Conservation (phyloP, 2,329 filamentous ascomycete species). For the Shiraia sp. region DNA sequence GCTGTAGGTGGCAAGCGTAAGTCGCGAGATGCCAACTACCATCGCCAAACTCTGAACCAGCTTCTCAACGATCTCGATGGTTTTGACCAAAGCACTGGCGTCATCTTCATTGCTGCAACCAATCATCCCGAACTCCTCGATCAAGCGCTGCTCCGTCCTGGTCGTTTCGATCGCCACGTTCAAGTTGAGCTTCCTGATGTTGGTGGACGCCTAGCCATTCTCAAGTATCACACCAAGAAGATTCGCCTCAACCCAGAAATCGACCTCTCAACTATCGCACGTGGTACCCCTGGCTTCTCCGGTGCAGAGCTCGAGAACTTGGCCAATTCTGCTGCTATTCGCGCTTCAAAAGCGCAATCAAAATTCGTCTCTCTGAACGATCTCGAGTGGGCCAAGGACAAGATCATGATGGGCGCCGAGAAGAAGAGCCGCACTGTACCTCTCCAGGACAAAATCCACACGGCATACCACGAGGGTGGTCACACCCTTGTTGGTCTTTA, state of each 20-base stretch:
- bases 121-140: slow-evolving; percentile 95
- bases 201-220: slow-evolving; percentile 86
- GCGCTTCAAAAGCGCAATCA: slow-evolving; percentile 85
- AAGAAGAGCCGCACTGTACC: slow-evolving; percentile 86
- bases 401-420: slow-evolving; percentile 96
- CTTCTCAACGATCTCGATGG: slow-evolving; percentile 95
- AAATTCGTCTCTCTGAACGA: slow-evolving; percentile 75
- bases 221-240: slow-evolving; percentile 92
- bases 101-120: slow-evolving; percentile 94
- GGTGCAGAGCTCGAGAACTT: slow-evolving; percentile 96
- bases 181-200: slow-evolving; percentile 89
- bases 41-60: slow-evolving; percentile 97
- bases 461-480: slow-evolving; percentile 95
- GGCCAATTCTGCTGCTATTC: slow-evolving; percentile 93
- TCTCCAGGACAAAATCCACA: slow-evolving; percentile 91
- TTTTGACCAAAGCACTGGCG: slow-evolving; percentile 90
- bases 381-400: slow-evolving; percentile 97
- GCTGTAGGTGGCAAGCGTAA: slow-evolving; percentile 95
- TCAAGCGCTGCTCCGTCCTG: slow-evolving; percentile 90
- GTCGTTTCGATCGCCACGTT: slow-evolving; percentile 93
- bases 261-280: slow-evolving; percentile 80
- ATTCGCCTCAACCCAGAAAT: slow-evolving; percentile 81
- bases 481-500: slow-evolving; percentile 90
- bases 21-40: slow-evolving; percentile 88
- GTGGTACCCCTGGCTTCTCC: slow-evolving; percentile 87